phyloP scores from a whole-genome alignment of 1,139 yeast genomes.

The Candida frijolesensis region DNA sequence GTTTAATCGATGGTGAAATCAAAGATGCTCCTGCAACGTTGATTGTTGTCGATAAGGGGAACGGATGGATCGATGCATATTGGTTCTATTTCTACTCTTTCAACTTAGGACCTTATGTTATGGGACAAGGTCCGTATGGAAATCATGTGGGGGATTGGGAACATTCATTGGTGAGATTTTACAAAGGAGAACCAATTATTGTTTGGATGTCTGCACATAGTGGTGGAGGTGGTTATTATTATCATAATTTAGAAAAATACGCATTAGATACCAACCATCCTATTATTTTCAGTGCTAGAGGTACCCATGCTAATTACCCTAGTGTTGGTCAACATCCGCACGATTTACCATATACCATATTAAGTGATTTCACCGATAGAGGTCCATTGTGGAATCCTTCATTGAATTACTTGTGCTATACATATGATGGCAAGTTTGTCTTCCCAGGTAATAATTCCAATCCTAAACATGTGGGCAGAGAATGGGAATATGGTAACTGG shows the following conservation, averaged over 20 bases:
- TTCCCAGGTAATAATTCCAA: conserved; percentile 43
- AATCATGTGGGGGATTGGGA: conserved; percentile 99
- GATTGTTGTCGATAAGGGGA: conserved; percentile 87
- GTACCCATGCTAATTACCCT: conserved; percentile 96
- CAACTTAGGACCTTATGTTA: conserved; percentile 92
- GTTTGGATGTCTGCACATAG: conserved; percentile 99
- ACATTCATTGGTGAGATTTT: conserved; percentile 83
- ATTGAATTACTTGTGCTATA: conserved; percentile 76
- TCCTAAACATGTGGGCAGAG: conserved; percentile 54
- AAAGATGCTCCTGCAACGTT: conserved; percentile 78
- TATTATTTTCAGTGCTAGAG: conserved; percentile 84
- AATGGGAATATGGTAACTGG: conserved; percentile 74
- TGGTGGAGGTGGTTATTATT: conserved; percentile 90
- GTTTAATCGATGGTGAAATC: conserved; percentile 68
- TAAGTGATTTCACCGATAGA: conserved; percentile 90
- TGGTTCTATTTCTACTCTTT: conserved; percentile 97
- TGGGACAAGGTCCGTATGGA: conserved; percentile 98
- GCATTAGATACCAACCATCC: conserved; percentile 57
- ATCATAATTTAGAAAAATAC: conserved; percentile 71
- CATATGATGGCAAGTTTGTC: conserved; percentile 62
- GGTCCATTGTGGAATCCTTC: conserved; percentile 97
- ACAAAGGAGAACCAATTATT: conserved; percentile 77
- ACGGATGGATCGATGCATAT: conserved; percentile 89
- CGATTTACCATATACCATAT: conserved; percentile 87
- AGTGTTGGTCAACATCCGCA: conserved; percentile 97